Base-by-base conservation (phyloP, 306 rosid genomes). In the Malus orientalis region DNA sequence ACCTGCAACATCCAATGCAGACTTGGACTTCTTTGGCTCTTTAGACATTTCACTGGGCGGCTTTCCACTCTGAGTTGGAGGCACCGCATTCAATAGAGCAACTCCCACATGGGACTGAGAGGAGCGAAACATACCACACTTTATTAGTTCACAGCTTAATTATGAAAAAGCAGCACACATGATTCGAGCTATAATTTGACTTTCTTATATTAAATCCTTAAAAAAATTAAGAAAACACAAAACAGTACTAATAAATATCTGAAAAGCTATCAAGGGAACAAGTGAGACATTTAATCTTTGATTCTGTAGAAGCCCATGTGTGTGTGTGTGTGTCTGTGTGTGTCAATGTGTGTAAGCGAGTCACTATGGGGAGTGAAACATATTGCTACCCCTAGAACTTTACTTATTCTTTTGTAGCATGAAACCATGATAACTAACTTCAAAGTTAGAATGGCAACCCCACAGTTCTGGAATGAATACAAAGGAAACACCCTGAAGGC, bases 51-150 rank as follows among this genome's bases (percentile, higher is more conserved):
- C 97, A 4, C 47, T 84, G 78, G 90, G 60, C 63, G 89, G 54
- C 58, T 74, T 88, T 47, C 86, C 84, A 63, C 86, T 84, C 82
- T 84, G 86, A 79, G 82, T 71, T 36, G 99, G 99, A 74, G 93
- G 91, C 58, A 88, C 73, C 2, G 93, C 98, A 81, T 96, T 96
- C 80, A 96, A 80, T 64, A 96, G 86, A 79, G 98, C 99, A 79
- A 96, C 89, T 74, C 99, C 99, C 29, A 92, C 99, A 67, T 96
- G 87, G 71, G 99, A 98, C 97, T 95, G 88, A 75, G 74, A 4
- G 58, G 32, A 12, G 51, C 20, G 49, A 18, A 59, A 4, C 40
- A 73, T 2, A 40, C 3, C 20, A 59, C 5, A 73, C n/a, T 62
- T 15, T 6, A 5, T 62, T 62, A 20, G 15, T 27, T 62, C 38